A percentile compares a stretch with the other conserved stretches of the same genome.
phyloP scores from a whole-genome alignment of 2,329 filamentous ascomycete species.

The Diaporthe australafricana region DNA sequence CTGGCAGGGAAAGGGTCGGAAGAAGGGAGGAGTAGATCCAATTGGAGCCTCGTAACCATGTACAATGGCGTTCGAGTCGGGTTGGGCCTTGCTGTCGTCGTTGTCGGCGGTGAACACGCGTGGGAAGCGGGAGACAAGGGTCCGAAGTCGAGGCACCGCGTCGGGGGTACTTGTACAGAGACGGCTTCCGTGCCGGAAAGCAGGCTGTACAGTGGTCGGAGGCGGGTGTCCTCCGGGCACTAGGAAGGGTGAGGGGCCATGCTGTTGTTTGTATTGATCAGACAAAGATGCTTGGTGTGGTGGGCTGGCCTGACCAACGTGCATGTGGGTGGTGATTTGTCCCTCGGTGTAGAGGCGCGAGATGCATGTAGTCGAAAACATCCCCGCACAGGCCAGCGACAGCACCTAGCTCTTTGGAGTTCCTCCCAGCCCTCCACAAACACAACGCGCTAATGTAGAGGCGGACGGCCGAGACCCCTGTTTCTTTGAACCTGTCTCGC shows the following conservation, averaged over 20 bases:
- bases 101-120: constrained; percentile 33
- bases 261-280: background rate
- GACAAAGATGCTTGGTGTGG: background rate
- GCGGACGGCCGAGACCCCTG: constrained; percentile 11
- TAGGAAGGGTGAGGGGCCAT: background rate
- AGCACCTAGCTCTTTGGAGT: constrained; percentile 31
- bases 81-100: background rate
- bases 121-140: constrained; percentile 30
- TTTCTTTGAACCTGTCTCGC: constrained; percentile 4
- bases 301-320: background rate
- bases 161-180: constrained; percentile 1
- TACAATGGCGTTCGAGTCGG: background rate
- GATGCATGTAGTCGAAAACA: constrained; percentile 30
- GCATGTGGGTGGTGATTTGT: background rate
- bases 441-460: constrained; percentile 25
- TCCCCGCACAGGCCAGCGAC: constrained; percentile 35
- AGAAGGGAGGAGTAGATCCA: background rate
- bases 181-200: background rate
- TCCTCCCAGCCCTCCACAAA: constrained; percentile 30
- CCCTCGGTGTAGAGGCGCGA: constrained; percentile 24
- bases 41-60: background rate
- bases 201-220: background rate
- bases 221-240: background rate
- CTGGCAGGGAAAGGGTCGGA: no score
- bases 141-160: constrained; percentile 28